phyloP scores from a whole-genome alignment of 1,284 basidiomycete species.

The Apiotrichum siamense region DNA sequence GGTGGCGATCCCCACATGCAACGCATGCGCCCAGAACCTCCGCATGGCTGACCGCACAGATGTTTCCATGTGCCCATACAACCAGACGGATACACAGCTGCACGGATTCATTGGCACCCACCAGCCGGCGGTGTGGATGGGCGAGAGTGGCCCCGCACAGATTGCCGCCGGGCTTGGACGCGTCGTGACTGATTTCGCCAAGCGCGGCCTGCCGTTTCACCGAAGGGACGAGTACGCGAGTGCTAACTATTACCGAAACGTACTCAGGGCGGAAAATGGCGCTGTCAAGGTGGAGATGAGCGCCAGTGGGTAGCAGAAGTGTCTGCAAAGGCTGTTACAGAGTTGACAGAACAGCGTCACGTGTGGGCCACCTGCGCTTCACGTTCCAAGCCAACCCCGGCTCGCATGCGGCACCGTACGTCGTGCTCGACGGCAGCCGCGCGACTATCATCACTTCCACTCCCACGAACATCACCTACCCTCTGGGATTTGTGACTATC shows the following conservation, averaged over 20 bases:
- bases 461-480: constrained; percentile 56
- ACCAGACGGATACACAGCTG: constrained; percentile 58
- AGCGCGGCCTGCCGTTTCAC: constrained; percentile 58
- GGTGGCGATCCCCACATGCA: too few relatives aligned
- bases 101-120: constrained; percentile 67
- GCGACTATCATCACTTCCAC: constrained; percentile 56
- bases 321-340: background rate
- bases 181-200: constrained; percentile 55
- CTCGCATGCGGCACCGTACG: constrained; percentile 51
- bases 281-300: constrained; percentile 60
- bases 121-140: constrained; percentile 88
- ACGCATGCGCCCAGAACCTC: too few relatives aligned
- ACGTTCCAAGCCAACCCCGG: constrained; percentile 55
- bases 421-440: constrained; percentile 66
- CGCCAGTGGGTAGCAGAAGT: constrained; percentile 54
- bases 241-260: constrained; percentile 62
- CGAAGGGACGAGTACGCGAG: constrained; percentile 59
- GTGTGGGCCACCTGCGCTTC: constrained; percentile 70
- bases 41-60: constrained; percentile 26
- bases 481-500: constrained; percentile 57
- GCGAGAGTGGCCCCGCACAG: constrained; percentile 61
- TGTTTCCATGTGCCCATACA: constrained; percentile 71
- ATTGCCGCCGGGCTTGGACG: constrained; percentile 58
- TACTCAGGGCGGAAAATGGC: constrained; percentile 55
- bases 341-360: constrained; percentile 54